Conservation (phyloP, 345 rosid species). For the Reutealis trisperma region DNA sequence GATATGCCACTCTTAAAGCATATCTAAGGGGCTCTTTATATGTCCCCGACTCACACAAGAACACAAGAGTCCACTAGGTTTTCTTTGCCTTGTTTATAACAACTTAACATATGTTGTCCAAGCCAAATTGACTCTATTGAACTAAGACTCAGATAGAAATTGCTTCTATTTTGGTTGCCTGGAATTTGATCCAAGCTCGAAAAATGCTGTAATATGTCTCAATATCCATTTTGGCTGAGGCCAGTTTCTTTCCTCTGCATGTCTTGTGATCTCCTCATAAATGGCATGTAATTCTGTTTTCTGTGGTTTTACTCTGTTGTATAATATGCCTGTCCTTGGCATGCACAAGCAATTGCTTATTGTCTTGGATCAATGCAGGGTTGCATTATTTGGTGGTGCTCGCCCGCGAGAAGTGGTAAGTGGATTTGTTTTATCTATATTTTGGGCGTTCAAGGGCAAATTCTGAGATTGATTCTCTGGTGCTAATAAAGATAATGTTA, state of each 20-base stretch:
- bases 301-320: background rate
- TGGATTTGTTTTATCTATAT: constrained; percentile 15
- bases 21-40: too few species aligned
- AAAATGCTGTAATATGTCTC: background rate
- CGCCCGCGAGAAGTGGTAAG: constrained; percentile 83
- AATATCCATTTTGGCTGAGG: background rate
- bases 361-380: constrained; percentile 52
- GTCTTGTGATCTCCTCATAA: background rate
- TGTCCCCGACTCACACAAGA: too few species aligned
- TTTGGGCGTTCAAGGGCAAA: constrained; percentile 8
- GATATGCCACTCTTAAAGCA: background rate
- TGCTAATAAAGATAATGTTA: background rate
- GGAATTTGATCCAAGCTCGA: background rate
- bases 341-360: constrained; percentile 16
- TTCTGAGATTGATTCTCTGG: background rate
- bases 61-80: too few species aligned
- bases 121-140: too few species aligned
- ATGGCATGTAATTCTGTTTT: background rate
- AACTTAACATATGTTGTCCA: background rate
- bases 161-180: background rate
- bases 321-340: background rate
- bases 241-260: background rate
- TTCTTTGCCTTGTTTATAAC: background rate
- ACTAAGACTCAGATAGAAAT: background rate
- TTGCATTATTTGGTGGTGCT: constrained; percentile 75